Conservation (phyloP, 176 grass and related monocot species). For the Oryza punctata region DNA sequence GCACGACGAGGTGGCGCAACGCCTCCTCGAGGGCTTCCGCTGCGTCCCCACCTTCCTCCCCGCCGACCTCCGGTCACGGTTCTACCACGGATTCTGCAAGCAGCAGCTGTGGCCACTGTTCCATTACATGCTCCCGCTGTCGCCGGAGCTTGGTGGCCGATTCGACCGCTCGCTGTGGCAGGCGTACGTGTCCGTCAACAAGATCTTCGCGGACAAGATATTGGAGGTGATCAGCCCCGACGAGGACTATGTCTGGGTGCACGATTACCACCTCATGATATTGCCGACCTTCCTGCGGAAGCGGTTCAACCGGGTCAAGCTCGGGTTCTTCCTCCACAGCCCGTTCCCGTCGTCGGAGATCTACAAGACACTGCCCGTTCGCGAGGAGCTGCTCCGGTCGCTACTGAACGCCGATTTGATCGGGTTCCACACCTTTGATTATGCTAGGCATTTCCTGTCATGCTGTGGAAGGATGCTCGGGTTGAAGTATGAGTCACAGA, state of each 20-base stretch:
- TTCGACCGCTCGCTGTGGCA: constrained; percentile 88
- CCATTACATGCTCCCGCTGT: constrained; percentile 98
- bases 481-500: constrained; percentile 78
- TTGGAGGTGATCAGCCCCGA: constrained; percentile 93
- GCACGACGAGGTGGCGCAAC: constrained; percentile 71
- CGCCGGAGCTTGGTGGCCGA: constrained; percentile 84
- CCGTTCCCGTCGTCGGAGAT: constrained; percentile 89
- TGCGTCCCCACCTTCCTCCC: constrained; percentile 91
- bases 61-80: constrained; percentile 57
- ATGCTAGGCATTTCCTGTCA: constrained; percentile 84
- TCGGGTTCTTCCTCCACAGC: constrained; percentile 90
- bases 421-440: constrained; percentile 95
- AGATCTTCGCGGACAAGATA: constrained; percentile 97
- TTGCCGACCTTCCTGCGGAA: constrained; percentile 84
- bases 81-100: constrained; percentile 98
- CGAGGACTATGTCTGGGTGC: constrained; percentile 91
- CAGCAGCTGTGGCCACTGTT: constrained; percentile 99
- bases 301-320: constrained; percentile 80
- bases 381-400: constrained; percentile 78
- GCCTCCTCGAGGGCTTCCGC: constrained; percentile 65
- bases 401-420: constrained; percentile 85
- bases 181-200: constrained; percentile 91
- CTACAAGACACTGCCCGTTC: constrained; percentile 80
- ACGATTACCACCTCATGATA: constrained; percentile 96
- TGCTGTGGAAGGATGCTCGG: constrained; percentile 96